Evolutionary conservation across 495 filamentous ascomycete genomes (phyloP), one percentile per base, ranked within the genome.

Genomic region (Podospora australis): DNA sequence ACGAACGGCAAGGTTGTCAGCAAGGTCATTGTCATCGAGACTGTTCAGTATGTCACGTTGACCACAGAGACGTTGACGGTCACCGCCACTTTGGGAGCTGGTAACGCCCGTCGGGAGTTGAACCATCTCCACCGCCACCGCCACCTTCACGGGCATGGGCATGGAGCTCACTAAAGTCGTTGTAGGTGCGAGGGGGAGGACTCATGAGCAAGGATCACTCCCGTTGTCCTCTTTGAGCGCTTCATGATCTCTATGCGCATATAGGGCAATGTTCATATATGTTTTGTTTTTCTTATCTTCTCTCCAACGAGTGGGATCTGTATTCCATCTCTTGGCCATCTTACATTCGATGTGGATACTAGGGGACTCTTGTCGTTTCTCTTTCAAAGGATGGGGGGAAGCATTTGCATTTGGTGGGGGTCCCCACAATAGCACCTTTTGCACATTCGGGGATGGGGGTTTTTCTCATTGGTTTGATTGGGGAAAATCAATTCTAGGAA

Each of bases 1-100:
- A 71, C 72, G 19, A 57, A 59, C 16, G 67, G 62, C 46, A 50
- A 55, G 25, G 50, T 66, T 16, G 67, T 75, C 13, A 63, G 63
- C 47, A 64, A 70, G 59, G 58, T 75, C 16, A 55, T 75, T 10
- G 64, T 70, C 60, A 67, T 70, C 45, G 66, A 74, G 57, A 68
- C 66, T 17, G 53, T 71, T 7, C 64, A 69, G 38, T 72, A 69
- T 21, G 67, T 74, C 28, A 70, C 64, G 3, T 49, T 67, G 26
- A 55, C 57, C 0, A 54, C 55, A 25, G 49, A 39, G 30, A 52
- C 49, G 6, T 47, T 50, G n/a, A 58, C 55, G 1, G 53, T 64
- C 5, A 66, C 62, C 3, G 55, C 50, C 3, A 58, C 62, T 6
- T 51, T 44, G 14, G 41, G 23, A 3, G 44, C 21, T 11, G 39